Evolutionary conservation across 495 filamentous ascomycete species (phyloP).

Genomic region (Beverwykella pulmonaria): DNA sequence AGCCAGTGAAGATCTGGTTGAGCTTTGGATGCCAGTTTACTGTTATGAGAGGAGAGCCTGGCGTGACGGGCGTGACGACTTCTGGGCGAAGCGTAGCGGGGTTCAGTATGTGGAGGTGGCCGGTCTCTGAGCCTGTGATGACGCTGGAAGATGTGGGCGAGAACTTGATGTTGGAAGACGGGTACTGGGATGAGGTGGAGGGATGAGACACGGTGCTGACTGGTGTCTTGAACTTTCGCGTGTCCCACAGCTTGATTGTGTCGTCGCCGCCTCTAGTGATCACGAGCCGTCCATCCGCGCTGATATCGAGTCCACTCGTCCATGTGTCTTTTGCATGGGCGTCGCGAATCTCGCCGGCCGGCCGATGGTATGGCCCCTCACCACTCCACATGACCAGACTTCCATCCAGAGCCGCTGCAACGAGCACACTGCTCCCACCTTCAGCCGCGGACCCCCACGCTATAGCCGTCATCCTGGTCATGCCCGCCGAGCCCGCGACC

Average conservation of each 20-base stretch:
- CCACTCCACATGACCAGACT: slow-evolving; percentile 90
- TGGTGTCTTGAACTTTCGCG: slow-evolving; percentile 88
- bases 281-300: slow-evolving; percentile 83
- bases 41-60: slow-evolving; percentile 76
- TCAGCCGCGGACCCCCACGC: slow-evolving; percentile 80
- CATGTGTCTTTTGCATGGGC: slow-evolving; percentile 84
- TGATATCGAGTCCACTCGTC: slow-evolving; percentile 93
- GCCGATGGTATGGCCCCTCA: slow-evolving; percentile 82
- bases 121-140: slow-evolving; percentile 83
- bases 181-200: slow-evolving; percentile 80
- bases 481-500: slow-evolving; percentile 79
- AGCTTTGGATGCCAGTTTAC: slow-evolving; percentile 92
- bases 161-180: slow-evolving; percentile 85
- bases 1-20: slow-evolving; percentile 94
- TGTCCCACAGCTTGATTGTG: slow-evolving; percentile 88
- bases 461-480: slow-evolving; percentile 91
- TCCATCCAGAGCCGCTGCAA: slow-evolving; percentile 87
- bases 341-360: slow-evolving; percentile 80
- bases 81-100: slow-evolving; percentile 83
- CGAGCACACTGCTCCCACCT: slow-evolving; percentile 76
- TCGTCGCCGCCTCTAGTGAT: slow-evolving; percentile 89
- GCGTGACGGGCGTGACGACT: slow-evolving; percentile 82
- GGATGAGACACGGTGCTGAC: slow-evolving; percentile 75
- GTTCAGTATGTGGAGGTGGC: slow-evolving; percentile 90
- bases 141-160: slow-evolving; percentile 79